Conservation (phyloP, 108 stramenopile genomes). For the Asterionellopsis glacialis region DNA sequence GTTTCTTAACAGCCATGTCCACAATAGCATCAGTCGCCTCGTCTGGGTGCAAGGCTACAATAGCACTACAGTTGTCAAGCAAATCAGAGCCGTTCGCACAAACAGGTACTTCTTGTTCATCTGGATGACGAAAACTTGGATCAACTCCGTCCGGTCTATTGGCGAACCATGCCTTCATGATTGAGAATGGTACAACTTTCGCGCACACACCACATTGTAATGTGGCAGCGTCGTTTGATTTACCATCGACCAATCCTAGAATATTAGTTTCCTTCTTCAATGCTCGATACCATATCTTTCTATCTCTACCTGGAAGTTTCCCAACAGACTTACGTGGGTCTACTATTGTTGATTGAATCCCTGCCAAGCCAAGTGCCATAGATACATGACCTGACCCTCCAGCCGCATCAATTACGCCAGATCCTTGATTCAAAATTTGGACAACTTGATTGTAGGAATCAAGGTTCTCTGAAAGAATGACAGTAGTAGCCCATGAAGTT, state of each 20-base stretch:
- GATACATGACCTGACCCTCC: slow-evolving; percentile 82
- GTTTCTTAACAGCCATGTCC: slow-evolving; percentile 52
- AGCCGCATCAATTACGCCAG: slow-evolving; percentile 72
- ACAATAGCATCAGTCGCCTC: slow-evolving; percentile 83
- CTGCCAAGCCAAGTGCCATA: slow-evolving; percentile 57
- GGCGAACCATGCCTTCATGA: slow-evolving; percentile 59
- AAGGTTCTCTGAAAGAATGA: not conserved
- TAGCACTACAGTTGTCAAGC: slow-evolving; percentile 38
- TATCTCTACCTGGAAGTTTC: slow-evolving; percentile 59
- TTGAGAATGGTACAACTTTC: slow-evolving; percentile 33
- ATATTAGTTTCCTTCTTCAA: slow-evolving; percentile 9
- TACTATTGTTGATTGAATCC: slow-evolving; percentile 62
- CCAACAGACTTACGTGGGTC: slow-evolving; percentile 68
- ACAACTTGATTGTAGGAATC: slow-evolving; percentile 13
- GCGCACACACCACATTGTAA: slow-evolving; percentile 10
- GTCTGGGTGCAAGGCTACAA: slow-evolving; percentile 85
- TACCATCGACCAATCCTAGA: not conserved
- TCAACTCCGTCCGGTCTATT: slow-evolving; percentile 46
- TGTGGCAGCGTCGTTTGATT: not conserved
- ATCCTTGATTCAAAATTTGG: slow-evolving; percentile 31
- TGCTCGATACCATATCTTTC: slow-evolving; percentile 57
- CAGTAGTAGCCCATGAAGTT: not conserved
- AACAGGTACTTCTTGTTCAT: slow-evolving; percentile 34
- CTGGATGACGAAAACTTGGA: slow-evolving; percentile 36
- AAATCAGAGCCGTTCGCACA: slow-evolving; percentile 18